Conservation (phyloP, 257 asterid genomes). For the Primulina huaijiensis region DNA sequence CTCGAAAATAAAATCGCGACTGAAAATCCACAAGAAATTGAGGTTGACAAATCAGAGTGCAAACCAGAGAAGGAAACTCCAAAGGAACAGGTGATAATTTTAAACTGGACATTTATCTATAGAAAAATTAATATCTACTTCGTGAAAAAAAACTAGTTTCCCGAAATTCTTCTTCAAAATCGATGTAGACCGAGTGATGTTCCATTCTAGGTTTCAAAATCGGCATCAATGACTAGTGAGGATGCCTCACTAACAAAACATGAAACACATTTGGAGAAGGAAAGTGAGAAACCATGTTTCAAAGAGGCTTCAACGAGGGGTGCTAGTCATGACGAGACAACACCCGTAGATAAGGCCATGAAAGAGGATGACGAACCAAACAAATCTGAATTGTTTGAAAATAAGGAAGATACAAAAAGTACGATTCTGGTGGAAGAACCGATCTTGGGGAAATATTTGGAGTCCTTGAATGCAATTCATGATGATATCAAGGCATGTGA, state of each 20-base stretch:
- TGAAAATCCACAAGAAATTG: background rate
- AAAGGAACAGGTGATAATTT: background rate
- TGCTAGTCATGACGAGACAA: background rate
- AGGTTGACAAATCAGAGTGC: background rate
- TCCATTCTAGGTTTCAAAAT: too few species aligned
- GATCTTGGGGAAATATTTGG: conserved; percentile 1
- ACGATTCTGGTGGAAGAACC: background rate
- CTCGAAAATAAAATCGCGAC: background rate
- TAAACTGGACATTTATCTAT: too few species aligned
- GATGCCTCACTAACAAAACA: background rate
- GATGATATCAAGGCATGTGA: conserved; percentile 2
- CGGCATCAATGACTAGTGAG: too few species aligned
- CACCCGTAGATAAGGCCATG: background rate
- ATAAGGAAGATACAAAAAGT: conserved; percentile 1
- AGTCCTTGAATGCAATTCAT: background rate
- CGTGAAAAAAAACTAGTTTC: too few species aligned
- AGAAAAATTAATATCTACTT: too few species aligned
- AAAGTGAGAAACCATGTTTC: background rate
- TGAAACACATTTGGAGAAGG: background rate
- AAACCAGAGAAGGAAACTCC: background rate
- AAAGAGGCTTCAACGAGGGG: background rate
- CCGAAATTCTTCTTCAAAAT: too few species aligned
- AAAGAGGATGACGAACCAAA: background rate
- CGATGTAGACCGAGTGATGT: too few species aligned
- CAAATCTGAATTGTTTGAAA: background rate